Evolutionary conservation across 1,284 basidiomycete genomes (phyloP).

Genomic region (Malassezia vespertilionis): DNA sequence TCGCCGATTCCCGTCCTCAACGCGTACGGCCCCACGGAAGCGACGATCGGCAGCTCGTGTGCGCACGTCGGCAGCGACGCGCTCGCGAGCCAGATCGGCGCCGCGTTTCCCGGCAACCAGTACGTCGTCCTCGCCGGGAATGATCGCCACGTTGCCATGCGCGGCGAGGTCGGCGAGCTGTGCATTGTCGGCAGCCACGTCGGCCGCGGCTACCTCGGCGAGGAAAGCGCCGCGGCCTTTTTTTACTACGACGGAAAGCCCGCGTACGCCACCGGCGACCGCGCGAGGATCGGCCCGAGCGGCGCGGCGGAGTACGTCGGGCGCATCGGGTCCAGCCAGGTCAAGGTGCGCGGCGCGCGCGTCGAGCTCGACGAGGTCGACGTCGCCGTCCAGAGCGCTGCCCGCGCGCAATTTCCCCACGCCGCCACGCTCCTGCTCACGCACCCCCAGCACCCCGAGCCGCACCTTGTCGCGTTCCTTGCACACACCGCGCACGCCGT

Average conservation of each 20-base stretch:
- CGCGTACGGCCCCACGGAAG: slow-evolving; percentile 44
- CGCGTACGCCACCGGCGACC: slow-evolving; percentile 40
- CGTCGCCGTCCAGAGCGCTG: slow-evolving; percentile 16
- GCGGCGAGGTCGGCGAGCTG: slow-evolving; percentile 38
- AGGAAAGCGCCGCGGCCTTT: slow-evolving; percentile 23
- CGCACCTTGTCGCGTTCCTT: slow-evolving; percentile 28
- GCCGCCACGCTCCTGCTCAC: slow-evolving; percentile 23
- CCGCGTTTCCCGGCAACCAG: slow-evolving; percentile 33
- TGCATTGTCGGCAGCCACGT: slow-evolving; percentile 39
- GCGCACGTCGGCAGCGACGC: slow-evolving; percentile 23
- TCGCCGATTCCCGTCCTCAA: slow-evolving; percentile 29
- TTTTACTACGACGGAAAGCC: slow-evolving; percentile 15
- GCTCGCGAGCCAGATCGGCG: slow-evolving; percentile 28
- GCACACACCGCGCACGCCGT: slow-evolving; percentile 7
- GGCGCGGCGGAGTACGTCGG: slow-evolving; percentile 38
- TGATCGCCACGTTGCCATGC: slow-evolving; percentile 15
- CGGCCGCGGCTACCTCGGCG: slow-evolving; percentile 26
- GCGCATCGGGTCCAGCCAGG: slow-evolving; percentile 32
- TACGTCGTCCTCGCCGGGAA: slow-evolving; percentile 26
- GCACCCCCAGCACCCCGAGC: slow-evolving; percentile 19
- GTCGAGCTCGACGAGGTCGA: slow-evolving; percentile 42
- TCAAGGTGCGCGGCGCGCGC: slow-evolving; percentile 41
- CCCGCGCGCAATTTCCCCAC: slow-evolving; percentile 14
- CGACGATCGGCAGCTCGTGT: slow-evolving; percentile 40
- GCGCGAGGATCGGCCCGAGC: slow-evolving; percentile 28